These are phyloP conservation scores for Ogataea pignaliae DNA, from an alignment of 805 yeast species.

Conservation along the genomic window DNA sequence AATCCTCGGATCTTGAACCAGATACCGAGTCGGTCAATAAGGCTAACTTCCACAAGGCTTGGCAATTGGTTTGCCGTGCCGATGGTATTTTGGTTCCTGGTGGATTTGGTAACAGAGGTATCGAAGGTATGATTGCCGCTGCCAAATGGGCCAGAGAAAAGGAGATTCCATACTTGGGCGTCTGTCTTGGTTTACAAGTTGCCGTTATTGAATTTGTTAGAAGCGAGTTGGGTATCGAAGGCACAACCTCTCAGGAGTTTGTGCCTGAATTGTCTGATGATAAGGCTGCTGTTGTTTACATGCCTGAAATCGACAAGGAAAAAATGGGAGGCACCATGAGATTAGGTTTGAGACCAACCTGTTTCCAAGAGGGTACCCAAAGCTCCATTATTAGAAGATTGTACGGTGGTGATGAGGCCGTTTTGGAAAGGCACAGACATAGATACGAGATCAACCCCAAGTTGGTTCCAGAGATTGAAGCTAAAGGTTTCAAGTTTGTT, in stretches of 20 bases:
- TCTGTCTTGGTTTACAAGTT: constrained; percentile 94
- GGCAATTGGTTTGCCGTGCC: constrained; percentile 90
- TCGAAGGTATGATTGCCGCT: constrained; percentile 96
- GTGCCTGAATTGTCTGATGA: constrained; percentile 56
- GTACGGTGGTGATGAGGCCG: constrained; percentile 66
- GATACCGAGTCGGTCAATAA: constrained; percentile 59
- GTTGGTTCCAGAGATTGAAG: constrained; percentile 65
- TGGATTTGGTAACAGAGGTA: constrained; percentile 96
- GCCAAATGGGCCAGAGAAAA: constrained; percentile 98
- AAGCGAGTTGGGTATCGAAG: constrained; percentile 61
- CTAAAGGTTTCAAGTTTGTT: constrained; percentile 77
- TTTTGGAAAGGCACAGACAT: constrained; percentile 95
- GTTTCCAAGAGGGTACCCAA: constrained; percentile 64
- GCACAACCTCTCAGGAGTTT: constrained; percentile 81
- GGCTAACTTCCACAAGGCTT: constrained; percentile 85
- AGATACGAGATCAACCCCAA: constrained; percentile 95
- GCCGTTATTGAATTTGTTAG: constrained; percentile 94
- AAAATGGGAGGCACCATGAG: constrained; percentile 99
- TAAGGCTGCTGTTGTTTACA: constrained; percentile 79
- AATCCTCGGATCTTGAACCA: constrained; percentile 84
- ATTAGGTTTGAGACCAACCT: constrained; percentile 88
- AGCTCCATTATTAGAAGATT: constrained; percentile 62
- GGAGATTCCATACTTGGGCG: constrained; percentile 91
- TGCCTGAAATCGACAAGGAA: constrained; percentile 97
- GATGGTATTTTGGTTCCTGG: constrained; percentile 98